Conservation (phyloP, 169 alveolate species). For the Plasmodium fragile region DNA sequence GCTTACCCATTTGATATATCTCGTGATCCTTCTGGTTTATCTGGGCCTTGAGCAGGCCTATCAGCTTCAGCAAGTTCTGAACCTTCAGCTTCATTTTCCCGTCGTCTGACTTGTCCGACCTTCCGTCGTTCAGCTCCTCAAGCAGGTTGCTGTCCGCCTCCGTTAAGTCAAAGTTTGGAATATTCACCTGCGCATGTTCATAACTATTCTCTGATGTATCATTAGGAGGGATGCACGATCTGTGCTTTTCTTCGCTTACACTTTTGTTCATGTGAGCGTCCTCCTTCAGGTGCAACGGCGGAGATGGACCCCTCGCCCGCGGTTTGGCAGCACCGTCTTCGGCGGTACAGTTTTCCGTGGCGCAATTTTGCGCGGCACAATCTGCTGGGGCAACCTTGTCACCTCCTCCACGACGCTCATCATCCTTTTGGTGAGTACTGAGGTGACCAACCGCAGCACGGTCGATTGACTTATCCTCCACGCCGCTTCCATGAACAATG, state of each 20-base stretch:
- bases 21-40: constrained; percentile 72
- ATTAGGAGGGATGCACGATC: background rate
- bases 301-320: background rate
- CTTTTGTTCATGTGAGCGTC: background rate
- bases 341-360: background rate
- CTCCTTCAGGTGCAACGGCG: background rate
- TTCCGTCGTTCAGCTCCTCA: constrained; percentile 29
- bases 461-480: background rate
- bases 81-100: constrained; percentile 38
- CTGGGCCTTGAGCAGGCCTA: constrained; percentile 41
- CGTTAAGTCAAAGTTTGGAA: background rate
- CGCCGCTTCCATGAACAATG: background rate
- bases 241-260: background rate
- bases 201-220: constrained; percentile 8
- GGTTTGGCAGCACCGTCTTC: background rate
- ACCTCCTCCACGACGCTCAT: background rate
- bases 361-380: too few relatives aligned
- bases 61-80: constrained; percentile 26
- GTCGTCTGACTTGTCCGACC: constrained; percentile 20
- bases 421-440: background rate
- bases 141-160: background rate
- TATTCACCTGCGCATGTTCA: background rate
- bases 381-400: background rate
- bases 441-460: background rate
- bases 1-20: constrained; percentile 48